These are phyloP conservation scores for Urtica urens DNA, from an alignment of 306 rosid species.

Conservation along the genomic window DNA sequence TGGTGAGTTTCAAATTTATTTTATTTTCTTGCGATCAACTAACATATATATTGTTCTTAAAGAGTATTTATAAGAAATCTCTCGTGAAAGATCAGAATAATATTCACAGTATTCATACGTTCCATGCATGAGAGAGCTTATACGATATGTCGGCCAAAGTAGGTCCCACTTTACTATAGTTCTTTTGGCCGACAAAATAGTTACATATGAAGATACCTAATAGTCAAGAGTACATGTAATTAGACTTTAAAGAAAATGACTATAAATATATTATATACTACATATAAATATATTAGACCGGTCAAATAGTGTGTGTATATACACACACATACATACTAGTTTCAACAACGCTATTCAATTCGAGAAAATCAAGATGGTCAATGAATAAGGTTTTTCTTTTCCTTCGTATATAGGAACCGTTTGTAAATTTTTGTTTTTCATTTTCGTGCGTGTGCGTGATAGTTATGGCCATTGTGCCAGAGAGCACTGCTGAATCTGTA, in stretches of 20 bases:
- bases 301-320: too few species aligned
- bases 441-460: neutral
- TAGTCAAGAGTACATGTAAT: neutral
- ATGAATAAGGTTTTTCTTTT: neutral
- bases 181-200: constrained; percentile 47
- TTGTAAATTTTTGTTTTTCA: neutral
- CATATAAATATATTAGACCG: too few species aligned
- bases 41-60: neutral
- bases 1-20: neutral
- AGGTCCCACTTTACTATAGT: constrained; percentile 22
- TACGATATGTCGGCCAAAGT: constrained; percentile 33
- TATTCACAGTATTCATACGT: too few species aligned
- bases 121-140: neutral
- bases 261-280: too few species aligned
- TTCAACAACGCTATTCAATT: too few species aligned
- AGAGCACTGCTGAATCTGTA: too few species aligned
- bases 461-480: neutral
- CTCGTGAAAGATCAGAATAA: neutral
- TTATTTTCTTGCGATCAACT: neutral
- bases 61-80: neutral
- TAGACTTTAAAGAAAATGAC: too few species aligned
- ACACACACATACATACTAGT: too few species aligned
- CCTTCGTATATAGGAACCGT: neutral
- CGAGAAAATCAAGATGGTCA: too few species aligned
- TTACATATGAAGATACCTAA: neutral